Base-by-base conservation (phyloP, 164 flowering plant genomes). In the Annona squamosa region DNA sequence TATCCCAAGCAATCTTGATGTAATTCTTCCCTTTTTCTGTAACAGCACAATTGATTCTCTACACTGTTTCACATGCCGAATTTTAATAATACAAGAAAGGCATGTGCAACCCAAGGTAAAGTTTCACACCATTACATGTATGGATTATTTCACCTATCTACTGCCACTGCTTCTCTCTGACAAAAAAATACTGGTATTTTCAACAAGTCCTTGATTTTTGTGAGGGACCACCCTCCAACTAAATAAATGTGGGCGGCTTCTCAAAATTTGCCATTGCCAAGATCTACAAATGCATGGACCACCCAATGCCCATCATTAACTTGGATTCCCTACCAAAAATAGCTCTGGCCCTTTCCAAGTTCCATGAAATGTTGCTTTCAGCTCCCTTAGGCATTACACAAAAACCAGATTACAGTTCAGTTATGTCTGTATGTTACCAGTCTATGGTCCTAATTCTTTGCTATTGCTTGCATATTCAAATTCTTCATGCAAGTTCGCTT, bases 221-320 rank as follows among this genome's bases (percentile, higher is more conserved):
- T 66, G 12, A 45, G 3, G 46, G 46, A 12, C 9, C n/a, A 9
- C n/a, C 9, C 16, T 41, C 46, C 16, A 41, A 6, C 68, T 66
- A 44, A 67, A 6, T 67, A 67, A 67, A 67, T 67, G 69, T 37
- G 69, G 69, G 44, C 44, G 69, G 69, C 69, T 67, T 7, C 46
- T 67, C 47, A 67, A n/a, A 67, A 16, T 47, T 13, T 16, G 46
- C 13, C 67, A 42, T 41, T 46, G 48, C 45, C 69, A 43, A 44
- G 47, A 44, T 67, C 69, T 42, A 67, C 47, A 41, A 13, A 10
- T n/a, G 43, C 44, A 47, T 69, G 71, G 62, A 69, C 71, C 71
- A 69, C n/a, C 10, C 59, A 19, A 45, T 68, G 52, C 52, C 70
- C 70, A 43, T 68, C 48, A 46, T 68, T 45, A 45, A 6, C 56